These are phyloP conservation scores for Yarrowia porcina DNA, from an alignment of 805 yeast species.

Conservation along the genomic window DNA sequence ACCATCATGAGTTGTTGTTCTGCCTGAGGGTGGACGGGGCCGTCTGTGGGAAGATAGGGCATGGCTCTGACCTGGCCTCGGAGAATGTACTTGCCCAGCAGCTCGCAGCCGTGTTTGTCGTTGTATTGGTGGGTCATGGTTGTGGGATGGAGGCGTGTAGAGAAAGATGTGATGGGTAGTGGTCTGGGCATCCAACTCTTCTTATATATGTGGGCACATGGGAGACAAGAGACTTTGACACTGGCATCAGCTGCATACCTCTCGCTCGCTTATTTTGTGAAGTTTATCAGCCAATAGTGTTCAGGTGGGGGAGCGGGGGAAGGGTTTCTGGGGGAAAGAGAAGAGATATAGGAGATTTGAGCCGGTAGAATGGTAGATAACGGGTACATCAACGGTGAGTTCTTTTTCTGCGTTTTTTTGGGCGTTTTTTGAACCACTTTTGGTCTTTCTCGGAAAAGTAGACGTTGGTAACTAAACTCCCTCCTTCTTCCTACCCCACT, in stretches of 20 bases:
- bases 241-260: conserved; percentile 21
- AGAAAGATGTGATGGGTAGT: not conserved
- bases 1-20: conserved; percentile 22
- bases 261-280: conserved; percentile 19
- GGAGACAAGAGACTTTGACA: no score
- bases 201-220: conserved; percentile 2
- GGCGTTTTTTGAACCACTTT: not conserved
- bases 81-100: conserved; percentile 23
- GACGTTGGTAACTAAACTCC: not conserved
- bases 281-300: not conserved
- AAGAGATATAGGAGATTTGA: not conserved
- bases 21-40: conserved; percentile 24
- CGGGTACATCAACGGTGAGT: not conserved
- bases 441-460: not conserved
- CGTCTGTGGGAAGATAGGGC: conserved; percentile 4
- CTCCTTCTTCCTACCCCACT: conserved; percentile 20
- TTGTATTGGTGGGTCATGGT: conserved; percentile 22
- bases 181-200: no score
- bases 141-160: not conserved
- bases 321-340: not conserved
- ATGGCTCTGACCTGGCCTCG: conserved; percentile 22
- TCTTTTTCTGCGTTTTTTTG: not conserved
- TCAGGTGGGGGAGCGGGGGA: conserved; percentile 14
- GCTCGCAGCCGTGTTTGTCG: conserved; percentile 24
- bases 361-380: no score